phyloP scores from a whole-genome alignment of 1,139 yeast genomes.

The Torulaspora pretoriensis region DNA sequence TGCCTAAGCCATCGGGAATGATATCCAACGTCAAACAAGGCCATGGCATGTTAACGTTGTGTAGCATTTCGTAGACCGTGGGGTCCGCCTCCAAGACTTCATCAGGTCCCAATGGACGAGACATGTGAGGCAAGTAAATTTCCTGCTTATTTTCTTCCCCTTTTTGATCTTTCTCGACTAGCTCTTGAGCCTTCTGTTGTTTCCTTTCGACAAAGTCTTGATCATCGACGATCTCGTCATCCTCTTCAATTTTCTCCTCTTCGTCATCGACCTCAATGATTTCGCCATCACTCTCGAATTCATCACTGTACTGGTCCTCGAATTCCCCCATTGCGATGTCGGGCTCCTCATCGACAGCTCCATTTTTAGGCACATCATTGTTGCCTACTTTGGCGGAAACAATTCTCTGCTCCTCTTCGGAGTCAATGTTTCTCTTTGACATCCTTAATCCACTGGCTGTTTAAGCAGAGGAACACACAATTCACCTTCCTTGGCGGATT shows the following conservation, averaged over 20 bases:
- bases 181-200: constrained; percentile 38
- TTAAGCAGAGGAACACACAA: neutral
- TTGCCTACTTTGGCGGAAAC: constrained; percentile 39
- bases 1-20: constrained; percentile 80
- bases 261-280: constrained; percentile 71
- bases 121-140: constrained; percentile 79
- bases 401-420: constrained; percentile 36
- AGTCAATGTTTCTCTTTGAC: constrained; percentile 62
- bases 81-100: constrained; percentile 97
- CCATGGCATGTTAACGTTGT: constrained; percentile 92
- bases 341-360: constrained; percentile 33
- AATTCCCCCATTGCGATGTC: constrained; percentile 81
- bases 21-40: constrained; percentile 91
- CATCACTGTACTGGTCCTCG: constrained; percentile 94
- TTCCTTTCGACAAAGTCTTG: constrained; percentile 29
- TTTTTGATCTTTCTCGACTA: constrained; percentile 36
- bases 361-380: constrained; percentile 36
- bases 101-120: constrained; percentile 88
- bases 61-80: constrained; percentile 92
- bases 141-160: constrained; percentile 34
- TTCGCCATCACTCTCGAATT: constrained; percentile 89
- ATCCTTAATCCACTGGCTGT: constrained; percentile 33
- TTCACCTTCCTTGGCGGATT: neutral
- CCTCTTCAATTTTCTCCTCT: constrained; percentile 58
- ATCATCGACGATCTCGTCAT: constrained; percentile 34